Evolutionary conservation across 1,284 basidiomycete species (phyloP), one percentile per base, ranked within the genome.

Genomic region (Earliella scabrosa): DNA sequence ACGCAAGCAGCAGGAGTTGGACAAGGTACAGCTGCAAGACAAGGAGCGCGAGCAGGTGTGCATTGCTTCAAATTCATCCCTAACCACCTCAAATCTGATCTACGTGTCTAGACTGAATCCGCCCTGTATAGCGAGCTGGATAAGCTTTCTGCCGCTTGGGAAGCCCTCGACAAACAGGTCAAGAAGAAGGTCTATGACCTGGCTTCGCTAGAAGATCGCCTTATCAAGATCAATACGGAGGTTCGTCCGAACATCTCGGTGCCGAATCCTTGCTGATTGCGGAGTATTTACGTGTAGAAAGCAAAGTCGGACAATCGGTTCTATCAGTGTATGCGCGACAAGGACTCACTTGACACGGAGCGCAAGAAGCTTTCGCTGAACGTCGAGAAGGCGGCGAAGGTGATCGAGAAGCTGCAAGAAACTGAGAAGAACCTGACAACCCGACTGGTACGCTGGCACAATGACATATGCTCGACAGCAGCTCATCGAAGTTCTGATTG

Each of bases 251-350:
- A 31, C 27, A 16, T 26, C 29, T 14, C 13, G 31, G 26, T 4
- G 16, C 0, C 14, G 20, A 9, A 21, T 6, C 16, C 39, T 3
- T 14, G 27, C 40, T 46, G 11, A 34, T 50, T 32, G 10, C 21
- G 5, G 8, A 13, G 29, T 8, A 31, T 18, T 26, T 27, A n/a
- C 11, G 31, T 23, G 43, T 66, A 90, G 85, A 91, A 86, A 88
- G 92, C 93, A 13, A 98, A 97, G 75, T 88, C 92, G 20, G 96
- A 98, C 66, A 97, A 95, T 78, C 97, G 95, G 74, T 98, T 88
- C 73, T 98, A 90, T 71, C 85, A 92, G 24, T 88, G 90, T 5
- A 94, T 97, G 90, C 87, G 93, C 31, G 87, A 90, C 54, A 95
- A 93, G 71, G 95, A 98, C 60, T 87, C 90, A 3, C 74, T 90